Base-by-base conservation (phyloP, 148 eudicot genomes). In the Silene latifolia region DNA sequence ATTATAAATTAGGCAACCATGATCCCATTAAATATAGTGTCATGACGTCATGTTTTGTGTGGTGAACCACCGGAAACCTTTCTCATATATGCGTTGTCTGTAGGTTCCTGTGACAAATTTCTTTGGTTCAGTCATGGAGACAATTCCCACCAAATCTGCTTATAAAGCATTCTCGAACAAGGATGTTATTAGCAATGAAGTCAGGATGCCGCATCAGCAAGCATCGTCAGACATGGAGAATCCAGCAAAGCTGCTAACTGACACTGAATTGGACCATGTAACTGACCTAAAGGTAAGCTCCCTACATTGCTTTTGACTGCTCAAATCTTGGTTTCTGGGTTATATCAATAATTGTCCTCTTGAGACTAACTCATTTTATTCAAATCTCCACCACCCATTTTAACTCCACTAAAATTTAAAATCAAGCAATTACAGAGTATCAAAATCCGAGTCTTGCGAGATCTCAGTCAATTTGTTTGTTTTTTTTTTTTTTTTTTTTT, bases 61-160 rank as follows among this genome's bases (percentile, higher is more conserved):
- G 44, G 8, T 48, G 17, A 48, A 11, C 54, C 54, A 14, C 13
- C 54, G 3, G 13, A 47, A 47, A 9, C 53, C 53, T 11, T 11
- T 48, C 54, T 48, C 13, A 48, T 14, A 48, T 48, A 48, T 48
- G 15, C 54, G 0, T 48, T 48, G 5, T 35, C 21, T 72, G 65
- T 81, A 93, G 97, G 98, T 94, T 68, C 98, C 98, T 13, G 97
- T 91, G 61, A 91, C 98, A 68, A 90, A 92, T 82, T 94, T 94
- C 84, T 94, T 94, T 83, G 97, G 98, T 70, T 94, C 97, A 25
- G 98, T 94, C 74, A 94, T 94, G 98, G 93, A 94, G 83, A 94
- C 96, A 0, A 85, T 94, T 79, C 97, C 92, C 75, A 91, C 98
- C 19, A 87, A 87, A 79, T 88, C 97, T 61, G 88, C 96, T 61